These are phyloP conservation scores for Pleurostoma richardsiae DNA, from an alignment of 2,329 filamentous ascomycete species.

Conservation along the genomic window DNA sequence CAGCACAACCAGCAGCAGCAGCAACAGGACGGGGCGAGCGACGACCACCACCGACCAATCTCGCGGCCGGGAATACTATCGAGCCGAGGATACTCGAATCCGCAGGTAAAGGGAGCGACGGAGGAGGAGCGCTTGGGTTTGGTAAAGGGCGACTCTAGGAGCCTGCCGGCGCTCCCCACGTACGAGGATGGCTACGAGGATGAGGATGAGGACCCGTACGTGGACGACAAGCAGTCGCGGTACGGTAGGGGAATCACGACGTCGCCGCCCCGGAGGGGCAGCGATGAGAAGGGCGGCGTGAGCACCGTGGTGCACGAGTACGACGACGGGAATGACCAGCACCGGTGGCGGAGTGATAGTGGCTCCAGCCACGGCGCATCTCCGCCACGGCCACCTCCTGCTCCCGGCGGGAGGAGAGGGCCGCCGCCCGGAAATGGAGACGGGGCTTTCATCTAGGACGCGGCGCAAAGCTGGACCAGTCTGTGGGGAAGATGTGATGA, in stretches of 20 bases:
- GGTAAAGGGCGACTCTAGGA: conserved; percentile 70
- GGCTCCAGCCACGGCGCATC: conserved; percentile 5
- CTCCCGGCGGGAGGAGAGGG: conserved; percentile 1
- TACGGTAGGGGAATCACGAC: conserved; percentile 38
- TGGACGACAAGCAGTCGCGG: conserved; percentile 22
- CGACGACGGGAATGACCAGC: conserved; percentile 17
- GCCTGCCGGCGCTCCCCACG: conserved; percentile 33
- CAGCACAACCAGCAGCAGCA: conserved; percentile 17
- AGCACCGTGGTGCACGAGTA: background rate
- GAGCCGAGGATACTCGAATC: conserved; percentile 34
- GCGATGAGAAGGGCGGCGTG: conserved; percentile 17
- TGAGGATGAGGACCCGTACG: conserved; percentile 21
- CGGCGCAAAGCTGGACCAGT: background rate
- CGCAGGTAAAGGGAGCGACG: conserved; percentile 50
- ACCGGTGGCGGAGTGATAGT: conserved; percentile 18
- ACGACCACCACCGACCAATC: conserved; percentile 19
- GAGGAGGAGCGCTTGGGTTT: conserved; percentile 82
- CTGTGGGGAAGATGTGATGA: no score
- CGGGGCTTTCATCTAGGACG: background rate
- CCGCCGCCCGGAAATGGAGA: background rate
- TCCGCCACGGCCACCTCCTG: conserved; percentile 2
- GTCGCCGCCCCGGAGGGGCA: conserved; percentile 24
- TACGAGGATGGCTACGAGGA: conserved; percentile 26
- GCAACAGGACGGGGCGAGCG: conserved; percentile 11
- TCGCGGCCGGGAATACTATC: conserved; percentile 23